These are phyloP conservation scores for Lithohypha guttulata DNA, from an alignment of 2,329 filamentous ascomycete species.

Conservation along the genomic window DNA sequence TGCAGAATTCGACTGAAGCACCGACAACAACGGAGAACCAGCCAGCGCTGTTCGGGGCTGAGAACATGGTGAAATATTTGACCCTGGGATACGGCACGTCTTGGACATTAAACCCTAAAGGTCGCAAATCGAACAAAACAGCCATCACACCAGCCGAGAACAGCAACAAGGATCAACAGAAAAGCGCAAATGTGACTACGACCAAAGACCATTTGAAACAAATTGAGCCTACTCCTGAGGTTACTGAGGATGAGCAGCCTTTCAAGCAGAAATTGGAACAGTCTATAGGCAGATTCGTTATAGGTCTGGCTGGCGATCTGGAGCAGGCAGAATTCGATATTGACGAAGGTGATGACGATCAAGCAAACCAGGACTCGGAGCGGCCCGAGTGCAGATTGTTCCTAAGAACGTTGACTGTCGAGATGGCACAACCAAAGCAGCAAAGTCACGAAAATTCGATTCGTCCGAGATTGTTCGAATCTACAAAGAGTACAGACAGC, in stretches of 20 bases:
- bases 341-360: slow-evolving; percentile 24
- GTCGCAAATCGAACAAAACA: slow-evolving; percentile 10
- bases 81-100: slow-evolving; percentile 40
- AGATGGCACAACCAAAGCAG: slow-evolving; percentile 18
- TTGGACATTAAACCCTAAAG: slow-evolving; percentile 33
- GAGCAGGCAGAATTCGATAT: slow-evolving; percentile 29
- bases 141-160: neutral
- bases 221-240: slow-evolving; percentile 19
- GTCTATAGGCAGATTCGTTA: slow-evolving; percentile 30
- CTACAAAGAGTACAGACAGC: neutral
- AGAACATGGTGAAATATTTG: slow-evolving; percentile 39
- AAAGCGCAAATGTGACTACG: neutral
- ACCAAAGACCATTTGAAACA: slow-evolving; percentile 9
- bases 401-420: slow-evolving; percentile 28
- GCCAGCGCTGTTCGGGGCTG: slow-evolving; percentile 28
- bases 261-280: slow-evolving; percentile 21
- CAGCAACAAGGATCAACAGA: too few relatives aligned
- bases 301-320: slow-evolving; percentile 34
- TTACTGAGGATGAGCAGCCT: slow-evolving; percentile 17
- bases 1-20: slow-evolving; percentile 18
- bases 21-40: slow-evolving; percentile 19
- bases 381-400: slow-evolving; percentile 23
- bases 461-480: neutral
- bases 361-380: slow-evolving; percentile 12
- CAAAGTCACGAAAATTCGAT: neutral